Conservation (phyloP, 1,284 basidiomycete genomes). For the Pyrrhoderma lamaoense region DNA sequence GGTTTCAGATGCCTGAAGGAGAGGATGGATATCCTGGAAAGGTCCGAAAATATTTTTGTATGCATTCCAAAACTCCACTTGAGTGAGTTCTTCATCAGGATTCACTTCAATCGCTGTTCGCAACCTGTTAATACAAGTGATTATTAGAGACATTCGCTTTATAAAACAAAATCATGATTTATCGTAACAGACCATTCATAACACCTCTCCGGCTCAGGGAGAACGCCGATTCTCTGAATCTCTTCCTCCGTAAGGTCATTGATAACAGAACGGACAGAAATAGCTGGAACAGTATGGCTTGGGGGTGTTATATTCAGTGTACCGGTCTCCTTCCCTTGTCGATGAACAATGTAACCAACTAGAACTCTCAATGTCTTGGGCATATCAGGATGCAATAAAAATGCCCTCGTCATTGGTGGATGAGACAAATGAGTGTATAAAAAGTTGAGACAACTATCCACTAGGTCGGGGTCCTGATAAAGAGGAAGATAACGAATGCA, state of each 20-base stretch:
- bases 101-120: conserved; percentile 66
- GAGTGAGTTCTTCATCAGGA: conserved; percentile 69
- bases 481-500: conserved; percentile 70
- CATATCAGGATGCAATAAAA: conserved; percentile 63
- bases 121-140: conserved; percentile 69
- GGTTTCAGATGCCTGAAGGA: conserved; percentile 76
- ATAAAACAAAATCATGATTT: conserved; percentile 3
- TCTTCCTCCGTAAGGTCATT: conserved; percentile 65
- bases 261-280: conserved; percentile 37
- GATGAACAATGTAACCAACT: conserved; percentile 53
- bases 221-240: conserved; percentile 46
- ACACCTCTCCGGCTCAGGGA: conserved; percentile 67
- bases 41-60: conserved; percentile 70
- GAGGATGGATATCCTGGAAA: conserved; percentile 43
- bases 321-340: conserved; percentile 63
- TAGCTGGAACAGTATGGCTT: conserved; percentile 48
- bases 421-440: conserved; percentile 70
- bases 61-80: conserved; percentile 85
- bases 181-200: conserved; percentile 57
- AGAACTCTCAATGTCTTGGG: conserved; percentile 59
- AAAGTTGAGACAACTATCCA: conserved; percentile 66
- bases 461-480: conserved; percentile 58
- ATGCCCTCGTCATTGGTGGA: conserved; percentile 67
- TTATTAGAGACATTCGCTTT: conserved; percentile 8
- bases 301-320: conserved; percentile 52